Conservation (phyloP, 2,329 filamentous ascomycete species). For the Fusarium nodosum region DNA sequence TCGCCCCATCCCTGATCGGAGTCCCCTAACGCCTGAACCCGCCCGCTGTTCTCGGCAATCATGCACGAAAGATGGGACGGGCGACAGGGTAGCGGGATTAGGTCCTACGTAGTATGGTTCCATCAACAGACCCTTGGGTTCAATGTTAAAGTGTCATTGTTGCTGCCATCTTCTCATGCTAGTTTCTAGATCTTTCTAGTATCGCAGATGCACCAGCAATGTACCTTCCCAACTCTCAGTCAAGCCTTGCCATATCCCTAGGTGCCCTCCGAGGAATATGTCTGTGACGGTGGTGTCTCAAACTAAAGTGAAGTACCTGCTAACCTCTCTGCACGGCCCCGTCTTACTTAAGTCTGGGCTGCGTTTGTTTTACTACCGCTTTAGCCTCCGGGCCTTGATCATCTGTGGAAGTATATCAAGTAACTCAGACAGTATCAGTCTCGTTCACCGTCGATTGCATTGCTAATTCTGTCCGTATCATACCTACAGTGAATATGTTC, state of each 20-base stretch:
- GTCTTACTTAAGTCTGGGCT: slow-evolving; percentile 4
- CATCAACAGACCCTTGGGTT: slow-evolving; percentile 25
- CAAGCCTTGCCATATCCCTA: too few species aligned
- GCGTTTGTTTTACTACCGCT: slow-evolving; percentile 3
- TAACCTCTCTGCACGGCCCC: neutral
- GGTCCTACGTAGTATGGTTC: neutral
- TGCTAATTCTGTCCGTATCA: neutral
- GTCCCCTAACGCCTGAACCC: slow-evolving; percentile 29
- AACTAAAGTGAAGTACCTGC: slow-evolving; percentile 7
- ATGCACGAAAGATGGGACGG: slow-evolving; percentile 39
- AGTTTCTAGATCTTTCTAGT: neutral
- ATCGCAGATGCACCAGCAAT: neutral
- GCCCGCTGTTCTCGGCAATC: slow-evolving; percentile 44
- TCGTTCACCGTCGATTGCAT: neutral
- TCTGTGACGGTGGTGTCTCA: slow-evolving; percentile 25
- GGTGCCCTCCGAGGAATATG: neutral
- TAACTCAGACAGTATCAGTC: neutral
- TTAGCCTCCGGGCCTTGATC: slow-evolving; percentile 12
- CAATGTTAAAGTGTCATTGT: slow-evolving; percentile 1
- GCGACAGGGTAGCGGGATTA: slow-evolving; percentile 1
- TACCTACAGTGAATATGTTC: neutral
- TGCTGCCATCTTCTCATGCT: slow-evolving; percentile 10
- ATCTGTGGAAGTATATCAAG: slow-evolving; percentile 1
- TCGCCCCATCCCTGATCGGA: slow-evolving; percentile 25
- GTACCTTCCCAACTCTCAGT: neutral